Evolutionary conservation across 2,329 filamentous ascomycete genomes (phyloP).

Genomic region (Sordariomycetes sp.): DNA sequence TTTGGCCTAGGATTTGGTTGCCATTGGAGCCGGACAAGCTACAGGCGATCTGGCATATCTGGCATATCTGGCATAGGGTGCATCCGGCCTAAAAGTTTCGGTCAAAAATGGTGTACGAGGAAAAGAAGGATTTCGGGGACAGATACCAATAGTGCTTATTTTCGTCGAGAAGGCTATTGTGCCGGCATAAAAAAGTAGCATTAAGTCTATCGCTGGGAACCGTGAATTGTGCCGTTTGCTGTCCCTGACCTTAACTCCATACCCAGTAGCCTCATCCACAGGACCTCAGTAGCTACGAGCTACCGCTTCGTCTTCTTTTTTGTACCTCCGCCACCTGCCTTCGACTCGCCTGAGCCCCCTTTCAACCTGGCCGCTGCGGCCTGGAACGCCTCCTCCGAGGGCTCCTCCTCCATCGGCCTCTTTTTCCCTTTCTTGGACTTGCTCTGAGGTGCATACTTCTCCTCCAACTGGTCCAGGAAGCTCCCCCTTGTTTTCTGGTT

Average conservation of each 20-base stretch:
- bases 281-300: neutral
- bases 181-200: neutral
- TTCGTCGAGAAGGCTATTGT: neutral
- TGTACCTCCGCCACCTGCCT: constrained; percentile 2
- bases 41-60: neutral
- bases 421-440: constrained; percentile 42
- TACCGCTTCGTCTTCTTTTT: neutral
- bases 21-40: neutral
- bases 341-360: constrained; percentile 17
- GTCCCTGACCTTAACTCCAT: neutral
- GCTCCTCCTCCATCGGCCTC: constrained; percentile 48
- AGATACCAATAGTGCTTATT: neutral
- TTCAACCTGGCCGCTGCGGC: constrained; percentile 40
- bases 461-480: constrained; percentile 66
- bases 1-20: neutral
- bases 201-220: neutral
- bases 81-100: neutral
- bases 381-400: constrained; percentile 51
- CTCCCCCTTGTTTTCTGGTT: constrained; percentile 54
- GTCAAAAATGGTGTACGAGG: neutral
- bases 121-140: neutral
- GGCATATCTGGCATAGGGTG: no score
- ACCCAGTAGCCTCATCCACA: neutral
- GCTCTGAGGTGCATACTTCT: constrained; percentile 52
- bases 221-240: neutral